A percentile compares a stretch with the other conserved stretches of the same genome.
Conservation (phyloP, 768 basidiomycete species). For the Cystofilobasidium ferigula region DNA sequence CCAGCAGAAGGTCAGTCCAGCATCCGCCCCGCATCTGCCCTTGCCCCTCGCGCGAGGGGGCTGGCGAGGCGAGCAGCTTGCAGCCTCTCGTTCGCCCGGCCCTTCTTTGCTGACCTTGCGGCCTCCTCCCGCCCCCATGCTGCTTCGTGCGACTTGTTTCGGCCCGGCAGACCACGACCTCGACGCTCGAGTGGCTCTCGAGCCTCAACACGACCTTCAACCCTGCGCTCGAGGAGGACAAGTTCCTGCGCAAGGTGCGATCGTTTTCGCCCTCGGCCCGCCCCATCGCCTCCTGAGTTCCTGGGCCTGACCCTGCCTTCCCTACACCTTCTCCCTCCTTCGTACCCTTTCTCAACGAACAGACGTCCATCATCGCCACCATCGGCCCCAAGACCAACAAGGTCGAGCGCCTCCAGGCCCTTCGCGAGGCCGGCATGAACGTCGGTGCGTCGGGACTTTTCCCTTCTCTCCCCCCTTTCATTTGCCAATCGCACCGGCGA, state of each 20-base stretch:
- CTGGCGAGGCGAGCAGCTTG: too few relatives aligned
- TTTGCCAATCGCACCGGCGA: background rate
- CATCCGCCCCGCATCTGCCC: too few relatives aligned
- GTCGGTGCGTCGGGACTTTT: slow-evolving; percentile 57
- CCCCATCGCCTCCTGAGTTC: background rate
- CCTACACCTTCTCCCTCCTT: background rate
- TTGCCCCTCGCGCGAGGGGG: too few relatives aligned
- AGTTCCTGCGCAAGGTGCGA: slow-evolving; percentile 78
- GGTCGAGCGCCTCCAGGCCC: slow-evolving; percentile 71
- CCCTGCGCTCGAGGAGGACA: slow-evolving; percentile 63
- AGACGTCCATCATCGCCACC: slow-evolving; percentile 98
- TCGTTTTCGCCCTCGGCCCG: background rate
- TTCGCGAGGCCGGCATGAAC: slow-evolving; percentile 88
- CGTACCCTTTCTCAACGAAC: background rate
- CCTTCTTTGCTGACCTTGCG: background rate
- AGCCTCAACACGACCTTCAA: slow-evolving; percentile 63
- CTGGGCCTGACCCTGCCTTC: background rate
- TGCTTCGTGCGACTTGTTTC: background rate
- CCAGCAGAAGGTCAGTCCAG: too few relatives aligned
- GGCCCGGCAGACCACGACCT: slow-evolving; percentile 27
- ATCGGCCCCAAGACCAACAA: slow-evolving; percentile 97
- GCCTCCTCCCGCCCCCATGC: background rate
- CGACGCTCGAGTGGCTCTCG: slow-evolving; percentile 85
- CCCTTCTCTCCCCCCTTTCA: too few relatives aligned
- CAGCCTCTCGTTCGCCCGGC: background rate